Base-by-base conservation (phyloP, 106 monocot species). In the Gastrodia elata region DNA sequence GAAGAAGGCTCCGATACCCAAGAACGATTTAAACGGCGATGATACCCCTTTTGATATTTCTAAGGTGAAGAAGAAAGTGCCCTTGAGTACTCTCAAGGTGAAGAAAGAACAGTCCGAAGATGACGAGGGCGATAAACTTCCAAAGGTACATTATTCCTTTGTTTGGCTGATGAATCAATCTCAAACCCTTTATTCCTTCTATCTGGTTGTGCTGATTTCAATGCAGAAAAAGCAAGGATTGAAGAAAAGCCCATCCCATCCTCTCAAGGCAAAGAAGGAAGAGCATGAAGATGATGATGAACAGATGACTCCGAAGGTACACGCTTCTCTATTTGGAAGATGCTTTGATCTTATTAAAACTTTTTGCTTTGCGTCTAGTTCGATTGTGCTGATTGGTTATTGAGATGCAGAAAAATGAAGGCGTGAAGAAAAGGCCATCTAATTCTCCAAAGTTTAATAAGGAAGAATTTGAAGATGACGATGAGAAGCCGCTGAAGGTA, bases 241-340 rank as follows among this genome's bases (percentile, higher is more conserved):
- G 65, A 84, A 77, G 80, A 80, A 77, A 16, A 77, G 36, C 20
- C 24, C 58, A 34, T 38, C n/a, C 38, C 78, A 68, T 27, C 30
- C 38, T 38, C 64, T 74, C 30, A 83, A 78, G 41, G 48, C 49
- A n/a, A 86, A 84, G 76, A 74, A 59, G 24, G 83, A 87, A 55
- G 81, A 73, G 73, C 8, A 25, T 16, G 72, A 65, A 1, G 64
- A 39, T 27, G 82, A 67, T 20, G 76, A 76, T 11, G 85, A 77
- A 8, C 43, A 65, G 34, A 77, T 79, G 72, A 34, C 39, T n/a
- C 40, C 16, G 30, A 80, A 78, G 78, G 78, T 73, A 61, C 52
- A 33, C 42, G 64, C 13, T 9, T 10, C 13, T 18, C 34, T n/a
- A 22, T 44, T 61, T 25, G 9, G 68, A n/a, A 15, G 67, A 38